Base-by-base conservation (phyloP, 2,329 filamentous ascomycete genomes). In the Macrophomina phaseolina region DNA sequence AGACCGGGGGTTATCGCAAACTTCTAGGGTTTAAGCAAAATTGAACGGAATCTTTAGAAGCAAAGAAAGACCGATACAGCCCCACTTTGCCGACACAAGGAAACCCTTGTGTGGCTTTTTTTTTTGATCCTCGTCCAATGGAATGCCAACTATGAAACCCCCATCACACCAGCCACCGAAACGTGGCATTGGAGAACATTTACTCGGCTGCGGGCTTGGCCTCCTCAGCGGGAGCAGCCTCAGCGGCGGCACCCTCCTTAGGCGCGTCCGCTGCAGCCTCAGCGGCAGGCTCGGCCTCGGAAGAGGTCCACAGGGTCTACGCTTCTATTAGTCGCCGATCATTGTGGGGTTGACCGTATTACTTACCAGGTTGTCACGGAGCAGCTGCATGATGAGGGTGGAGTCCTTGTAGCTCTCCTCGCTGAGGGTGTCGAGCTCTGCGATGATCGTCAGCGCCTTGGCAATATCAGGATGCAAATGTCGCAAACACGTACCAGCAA, bases 401-500 rank as follows among this genome's bases (percentile, higher is more conserved):
- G 93, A 97, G 85, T 98, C 94, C 79, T 94, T 92, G 91, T 98
- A 97, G 68, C 93, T 97, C 86, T 98, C 94, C 86, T 97, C 94
- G 68, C 93, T 97, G 72, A 98, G 87, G 62, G 93, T 97, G 86
- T 98, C 94, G 75, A 98, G 93, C 89, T 98, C 94, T 66, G 55
- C 42, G 2, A 18, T 11, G 16, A 42, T 66, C 11, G 32, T 62
- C 58, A 62, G 58, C 5, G n/a, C 38, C 42, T 48, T 49, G 45
- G 16, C 30, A 14, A 11, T 12, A 36, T 12, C 7, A 38, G 36
- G 11, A 12, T 38, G 28, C 34, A 32, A 34, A 45, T 11, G 30
- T 28, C 36, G 14, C 6, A 1, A 16, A 14, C 36, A 65, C 63
- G 36, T 38, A 65, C 63, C 63, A 78, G 94, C 94, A 81, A 98